phyloP scores from a whole-genome alignment of 306 rosid species.

The Gastrolobium bilobum region DNA sequence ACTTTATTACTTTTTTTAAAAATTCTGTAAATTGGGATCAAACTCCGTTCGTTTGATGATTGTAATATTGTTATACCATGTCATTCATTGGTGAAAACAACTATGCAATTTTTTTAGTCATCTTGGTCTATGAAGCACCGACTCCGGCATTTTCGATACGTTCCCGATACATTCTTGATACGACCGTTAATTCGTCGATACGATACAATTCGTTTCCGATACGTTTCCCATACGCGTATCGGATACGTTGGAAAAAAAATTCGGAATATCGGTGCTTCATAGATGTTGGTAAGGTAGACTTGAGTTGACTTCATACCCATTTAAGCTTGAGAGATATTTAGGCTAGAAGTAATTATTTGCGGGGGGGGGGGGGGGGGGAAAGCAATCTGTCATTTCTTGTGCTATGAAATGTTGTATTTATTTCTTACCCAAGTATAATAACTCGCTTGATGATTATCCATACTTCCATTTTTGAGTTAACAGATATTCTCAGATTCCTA shows the following conservation, averaged over 20 bases:
- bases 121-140: too few species aligned
- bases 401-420: neutral
- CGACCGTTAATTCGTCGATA: too few species aligned
- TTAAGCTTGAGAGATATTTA: neutral
- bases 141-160: too few species aligned
- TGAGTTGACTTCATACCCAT: conserved; percentile 10
- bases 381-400: neutral
- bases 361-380: too few species aligned
- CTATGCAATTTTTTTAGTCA: neutral
- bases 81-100: conserved; percentile 8
- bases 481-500: neutral
- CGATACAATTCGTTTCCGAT: too few species aligned
- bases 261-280: too few species aligned
- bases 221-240: too few species aligned
- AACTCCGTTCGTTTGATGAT: neutral
- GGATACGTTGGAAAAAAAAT: too few species aligned
- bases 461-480: neutral
- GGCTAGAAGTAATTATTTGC: neutral
- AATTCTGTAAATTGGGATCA: neutral
- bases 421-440: neutral
- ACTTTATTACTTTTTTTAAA: neutral
- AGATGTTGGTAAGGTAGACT: conserved; percentile 5
- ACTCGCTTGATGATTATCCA: neutral
- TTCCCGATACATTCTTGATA: too few species aligned
- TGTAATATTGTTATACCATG: neutral